Evolutionary conservation across 371 early-diverging fungal species (phyloP), one percentile per base, ranked within the genome.

Genomic region (Capillidium rhysosporum): DNA sequence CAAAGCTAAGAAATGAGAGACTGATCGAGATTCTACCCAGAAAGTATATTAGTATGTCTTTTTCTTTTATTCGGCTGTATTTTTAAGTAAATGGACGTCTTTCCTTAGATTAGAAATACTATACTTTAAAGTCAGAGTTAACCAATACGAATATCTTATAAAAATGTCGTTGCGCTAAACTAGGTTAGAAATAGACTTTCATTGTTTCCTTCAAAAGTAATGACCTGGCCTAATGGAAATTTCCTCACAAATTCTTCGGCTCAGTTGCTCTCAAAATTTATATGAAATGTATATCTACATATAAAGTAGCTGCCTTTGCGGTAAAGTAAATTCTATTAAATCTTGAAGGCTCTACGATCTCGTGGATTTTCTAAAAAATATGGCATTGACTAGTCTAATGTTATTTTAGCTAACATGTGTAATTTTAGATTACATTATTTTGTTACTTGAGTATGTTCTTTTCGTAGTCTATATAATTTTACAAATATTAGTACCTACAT

Each of bases 1-100:
- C 34, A 34, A 12, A 4, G 7, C 34, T 12, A 48, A 26, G 34
- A 31, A 29, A 31, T 18, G 24, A 31, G 48, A n/a, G 4, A 48
- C 16, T 58, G 75, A 51, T 26, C 67, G 65, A 66, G 71, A 77
- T 63, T 90, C 89, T 58, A 80, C 70, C 56, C 82, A 77, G 59
- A 80, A 70, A 58, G 82, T 56, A 68, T 69, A 89, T 65, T 88
- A 87, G 60, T 81, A 71, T 63, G 91, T 78, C 64, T 71, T 62
- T 40, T 85, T 78, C 58, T 71, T 70, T 67, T 92, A 86, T 63
- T 76, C 73, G 57, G 69, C 65, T 64, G 66, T 69, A 10, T 47
- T 47, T 12, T 86, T 86, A 47, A 84, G 63, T 34, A 88, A 71
- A 46, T 64, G 55, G 43, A 73, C 69, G 55, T 70, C 66, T 43